Conservation (phyloP, 148 eudicot genomes). For the Chenopodium suecicum region DNA sequence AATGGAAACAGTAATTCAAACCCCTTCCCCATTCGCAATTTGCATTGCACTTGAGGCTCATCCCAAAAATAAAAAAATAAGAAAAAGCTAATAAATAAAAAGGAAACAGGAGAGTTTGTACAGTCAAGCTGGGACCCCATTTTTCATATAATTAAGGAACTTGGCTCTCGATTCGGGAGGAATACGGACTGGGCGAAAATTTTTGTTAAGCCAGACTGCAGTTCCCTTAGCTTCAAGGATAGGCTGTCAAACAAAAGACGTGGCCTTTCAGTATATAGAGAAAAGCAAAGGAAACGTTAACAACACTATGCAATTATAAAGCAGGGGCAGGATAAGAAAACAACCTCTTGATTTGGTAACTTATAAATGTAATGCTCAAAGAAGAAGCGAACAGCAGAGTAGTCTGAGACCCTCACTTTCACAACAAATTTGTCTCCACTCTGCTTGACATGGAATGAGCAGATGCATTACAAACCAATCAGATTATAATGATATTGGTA, state of each 20-base stretch:
- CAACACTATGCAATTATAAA: neutral
- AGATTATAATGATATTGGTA: neutral
- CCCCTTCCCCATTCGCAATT: no score
- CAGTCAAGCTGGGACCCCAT: constrained; percentile 33
- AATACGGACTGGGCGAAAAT: constrained; percentile 79
- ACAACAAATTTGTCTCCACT: constrained; percentile 82
- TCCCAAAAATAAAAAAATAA: no score
- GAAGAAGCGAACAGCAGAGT: constrained; percentile 75
- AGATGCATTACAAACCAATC: neutral
- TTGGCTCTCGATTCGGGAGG: constrained; percentile 68
- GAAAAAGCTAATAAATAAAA: no score
- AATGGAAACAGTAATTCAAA: neutral
- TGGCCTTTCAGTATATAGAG: constrained; percentile 11
- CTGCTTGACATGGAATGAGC: constrained; percentile 35
- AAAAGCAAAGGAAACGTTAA: neutral
- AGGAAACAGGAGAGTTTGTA: neutral
- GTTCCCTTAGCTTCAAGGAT: constrained; percentile 81
- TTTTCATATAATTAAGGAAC: constrained; percentile 55
- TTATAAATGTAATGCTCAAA: constrained; percentile 78
- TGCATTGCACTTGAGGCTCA: no score
- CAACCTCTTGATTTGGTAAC: constrained; percentile 75
- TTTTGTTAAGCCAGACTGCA: constrained; percentile 89
- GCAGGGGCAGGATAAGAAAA: neutral
- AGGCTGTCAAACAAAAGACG: constrained; percentile 44
- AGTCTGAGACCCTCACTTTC: constrained; percentile 63